Evolutionary conservation across 306 rosid species (phyloP), one percentile per base, ranked within the genome.

Genomic region (Clitoria ternatea): DNA sequence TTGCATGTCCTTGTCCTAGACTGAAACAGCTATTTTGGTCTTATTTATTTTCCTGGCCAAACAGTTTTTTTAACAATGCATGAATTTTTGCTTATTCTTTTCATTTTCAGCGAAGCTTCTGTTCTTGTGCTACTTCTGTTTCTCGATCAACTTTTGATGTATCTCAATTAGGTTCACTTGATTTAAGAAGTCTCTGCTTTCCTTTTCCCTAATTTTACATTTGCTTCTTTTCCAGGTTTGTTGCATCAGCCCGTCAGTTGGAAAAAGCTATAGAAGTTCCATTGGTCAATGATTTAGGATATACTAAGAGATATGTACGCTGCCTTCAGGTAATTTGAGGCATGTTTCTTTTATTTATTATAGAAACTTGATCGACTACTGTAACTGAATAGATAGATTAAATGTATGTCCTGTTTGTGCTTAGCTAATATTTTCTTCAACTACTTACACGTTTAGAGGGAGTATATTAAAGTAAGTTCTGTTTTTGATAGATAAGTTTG

Each of bases 221-320:
- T 66, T 52, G 40, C 62, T 71, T 60, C 26, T 66, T 72, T 78
- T 39, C 14, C 72, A 93, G 98, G 97, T 88, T 93, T 78, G 94
- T 93, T 69, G 88, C 94, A 2, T 90, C 98, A 22, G 94, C 97
- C 19, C 90, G 96, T 33, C 97, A 87, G 74, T 76, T 93, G 81
- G 97, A 92, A 17, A 93, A 90, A 83, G 94, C 98, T 24, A 82
- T 93, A 70, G 98, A 93, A 86, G 98, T 93, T 72, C 98, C 98
- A 8, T 86, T 93, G 78, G 98, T 93, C 77, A 93, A 93, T 84
- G 98, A 93, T 85, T 85, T 93, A 81, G 98, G 98, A 60, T 93
- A 93, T 84, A 94, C 98, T 10, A 94, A 94, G 90, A 81, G 98
- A 94, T 94, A 94, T 9, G 97, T 94, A 47, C 89, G 98, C 45